phyloP scores from a whole-genome alignment of 2,329 filamentous ascomycete species.

The Cladosporium colombiae region DNA sequence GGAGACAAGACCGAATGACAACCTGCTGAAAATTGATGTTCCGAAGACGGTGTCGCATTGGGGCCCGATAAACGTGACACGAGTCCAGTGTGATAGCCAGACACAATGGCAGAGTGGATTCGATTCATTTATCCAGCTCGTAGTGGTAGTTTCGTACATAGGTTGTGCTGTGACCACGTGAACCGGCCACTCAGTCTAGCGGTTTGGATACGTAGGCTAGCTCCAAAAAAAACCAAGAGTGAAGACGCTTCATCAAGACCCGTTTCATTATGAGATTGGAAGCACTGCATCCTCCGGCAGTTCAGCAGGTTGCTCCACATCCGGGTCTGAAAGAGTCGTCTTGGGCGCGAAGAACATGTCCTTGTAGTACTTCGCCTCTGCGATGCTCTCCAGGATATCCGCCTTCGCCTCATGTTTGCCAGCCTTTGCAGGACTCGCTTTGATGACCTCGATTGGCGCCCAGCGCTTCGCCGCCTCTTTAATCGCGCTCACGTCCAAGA shows the following conservation, averaged over 20 bases:
- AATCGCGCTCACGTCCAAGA: conserved; percentile 87
- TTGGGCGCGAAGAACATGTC: conserved; percentile 61
- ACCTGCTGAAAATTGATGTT: background rate
- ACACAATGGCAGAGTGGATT: background rate
- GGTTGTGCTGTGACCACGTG: background rate
- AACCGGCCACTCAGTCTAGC: background rate
- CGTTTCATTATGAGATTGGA: background rate
- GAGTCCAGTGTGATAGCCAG: background rate
- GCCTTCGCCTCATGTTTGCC: conserved; percentile 78
- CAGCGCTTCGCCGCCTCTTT: conserved; percentile 89
- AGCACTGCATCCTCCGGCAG: background rate
- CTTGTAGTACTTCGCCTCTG: conserved; percentile 82
- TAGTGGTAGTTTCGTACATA: background rate
- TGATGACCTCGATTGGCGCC: conserved; percentile 63
- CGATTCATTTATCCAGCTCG: background rate
- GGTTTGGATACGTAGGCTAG: background rate
- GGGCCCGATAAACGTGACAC: background rate
- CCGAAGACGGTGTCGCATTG: background rate
- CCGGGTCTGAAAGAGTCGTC: background rate
- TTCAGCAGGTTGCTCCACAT: background rate
- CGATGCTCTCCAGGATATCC: conserved; percentile 94
- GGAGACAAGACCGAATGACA: background rate
- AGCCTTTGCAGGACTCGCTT: conserved; percentile 69
- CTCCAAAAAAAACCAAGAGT: background rate
- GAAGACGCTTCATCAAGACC: background rate